Percentiles rank a stretch among this genome's conserved stretches.
phyloP scores from a whole-genome alignment of 2,329 filamentous ascomycete genomes.

The Aspergillus udagawae region DNA sequence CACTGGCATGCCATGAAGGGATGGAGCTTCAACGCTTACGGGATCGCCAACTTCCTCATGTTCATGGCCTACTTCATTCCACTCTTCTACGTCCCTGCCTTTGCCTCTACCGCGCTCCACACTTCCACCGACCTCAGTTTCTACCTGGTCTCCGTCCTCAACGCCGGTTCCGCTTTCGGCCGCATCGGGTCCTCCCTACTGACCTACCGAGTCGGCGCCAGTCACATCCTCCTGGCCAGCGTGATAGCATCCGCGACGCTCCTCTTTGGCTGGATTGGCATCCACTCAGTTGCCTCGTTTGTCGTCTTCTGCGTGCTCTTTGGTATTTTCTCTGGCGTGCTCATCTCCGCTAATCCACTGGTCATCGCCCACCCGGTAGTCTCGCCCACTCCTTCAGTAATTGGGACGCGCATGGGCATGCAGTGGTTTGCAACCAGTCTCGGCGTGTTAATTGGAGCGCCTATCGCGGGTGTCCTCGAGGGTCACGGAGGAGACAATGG shows the following conservation, averaged over 20 bases:
- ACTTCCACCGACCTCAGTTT: neutral
- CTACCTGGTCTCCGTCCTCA: constrained; percentile 5
- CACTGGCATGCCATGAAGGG: constrained; percentile 5
- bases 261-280: constrained; percentile 8
- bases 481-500: constrained; percentile 1
- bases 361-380: constrained; percentile 9
- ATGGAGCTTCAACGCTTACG: constrained; percentile 1
- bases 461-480: constrained; percentile 2
- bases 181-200: neutral
- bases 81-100: constrained; percentile 4
- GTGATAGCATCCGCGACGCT: neutral
- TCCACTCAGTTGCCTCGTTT: constrained; percentile 1
- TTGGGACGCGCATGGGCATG: constrained; percentile 11
- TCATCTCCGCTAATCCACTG: constrained; percentile 4
- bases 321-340: constrained; percentile 2
- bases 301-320: constrained; percentile 3
- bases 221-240: neutral
- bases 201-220: neutral
- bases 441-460: constrained; percentile 6
- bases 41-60: constrained; percentile 3
- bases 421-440: constrained; percentile 6
- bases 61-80: constrained; percentile 9
- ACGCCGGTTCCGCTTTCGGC: constrained; percentile 3
- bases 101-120: neutral
- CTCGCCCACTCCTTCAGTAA: neutral